Evolutionary conservation across 768 basidiomycete species (phyloP).

Genomic region (Strobilomyces dryophilus): DNA sequence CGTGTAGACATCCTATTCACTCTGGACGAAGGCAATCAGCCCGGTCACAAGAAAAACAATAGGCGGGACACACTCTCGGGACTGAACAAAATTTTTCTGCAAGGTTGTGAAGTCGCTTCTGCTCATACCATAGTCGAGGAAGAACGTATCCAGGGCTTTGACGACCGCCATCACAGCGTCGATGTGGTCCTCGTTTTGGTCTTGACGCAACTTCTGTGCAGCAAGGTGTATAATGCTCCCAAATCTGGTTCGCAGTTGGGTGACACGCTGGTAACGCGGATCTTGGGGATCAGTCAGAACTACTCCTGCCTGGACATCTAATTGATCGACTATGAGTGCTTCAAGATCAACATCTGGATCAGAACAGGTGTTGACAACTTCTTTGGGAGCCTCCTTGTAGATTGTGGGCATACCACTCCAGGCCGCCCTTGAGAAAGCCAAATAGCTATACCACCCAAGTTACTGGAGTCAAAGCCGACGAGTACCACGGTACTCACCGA

Average conservation of each 20-base stretch:
- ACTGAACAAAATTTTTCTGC: slow-evolving; percentile 44
- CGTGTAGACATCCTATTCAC: slow-evolving; percentile 62
- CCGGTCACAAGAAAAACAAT: not conserved
- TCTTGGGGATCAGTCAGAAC: slow-evolving; percentile 70
- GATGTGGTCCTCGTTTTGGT: slow-evolving; percentile 69
- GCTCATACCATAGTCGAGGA: slow-evolving; percentile 67
- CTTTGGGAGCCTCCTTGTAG: slow-evolving; percentile 52
- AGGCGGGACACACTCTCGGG: slow-evolving; percentile 23
- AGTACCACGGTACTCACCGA: slow-evolving; percentile 43
- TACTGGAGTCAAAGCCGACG: not conserved
- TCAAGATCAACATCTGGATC: slow-evolving; percentile 60
- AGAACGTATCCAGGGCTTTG: slow-evolving; percentile 69
- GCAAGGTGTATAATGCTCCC: slow-evolving; percentile 67
- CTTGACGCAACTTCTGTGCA: slow-evolving; percentile 57
- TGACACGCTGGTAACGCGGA: slow-evolving; percentile 64
- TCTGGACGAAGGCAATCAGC: slow-evolving; percentile 30
- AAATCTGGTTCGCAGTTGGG: slow-evolving; percentile 54
- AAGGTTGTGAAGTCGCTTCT: slow-evolving; percentile 55
- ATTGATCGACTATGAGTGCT: slow-evolving; percentile 62
- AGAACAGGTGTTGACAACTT: slow-evolving; percentile 52
- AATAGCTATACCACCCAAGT: slow-evolving; percentile 40
- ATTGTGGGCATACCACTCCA: slow-evolving; percentile 77
- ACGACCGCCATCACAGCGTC: slow-evolving; percentile 77
- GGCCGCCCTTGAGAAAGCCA: slow-evolving; percentile 68
- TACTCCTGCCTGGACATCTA: slow-evolving; percentile 73